Conservation (phyloP, 1,284 basidiomycete genomes). For the Ustilago xerochloae region DNA sequence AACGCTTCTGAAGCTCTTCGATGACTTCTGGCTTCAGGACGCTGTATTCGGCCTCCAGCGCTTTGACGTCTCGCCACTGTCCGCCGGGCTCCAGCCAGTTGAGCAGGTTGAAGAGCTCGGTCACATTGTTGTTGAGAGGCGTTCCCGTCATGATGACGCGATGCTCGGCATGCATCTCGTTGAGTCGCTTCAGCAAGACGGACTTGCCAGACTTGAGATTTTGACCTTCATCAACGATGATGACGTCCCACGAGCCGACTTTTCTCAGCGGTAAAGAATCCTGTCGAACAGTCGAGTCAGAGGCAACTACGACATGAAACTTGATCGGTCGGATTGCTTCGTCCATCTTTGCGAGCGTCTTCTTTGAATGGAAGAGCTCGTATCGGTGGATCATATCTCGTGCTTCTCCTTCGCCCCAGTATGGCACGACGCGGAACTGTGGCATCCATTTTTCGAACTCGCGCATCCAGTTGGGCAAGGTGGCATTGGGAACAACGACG, state of each 20-base stretch:
- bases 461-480: conserved; percentile 81
- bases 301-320: conserved; percentile 55
- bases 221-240: conserved; percentile 94
- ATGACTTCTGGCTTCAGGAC: conserved; percentile 60
- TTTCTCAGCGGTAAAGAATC: conserved; percentile 72
- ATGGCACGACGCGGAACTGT: conserved; percentile 79
- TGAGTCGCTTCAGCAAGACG: conserved; percentile 83
- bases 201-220: conserved; percentile 74
- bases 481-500: conserved; percentile 93
- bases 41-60: conserved; percentile 46
- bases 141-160: conserved; percentile 93
- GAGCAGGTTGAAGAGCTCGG: conserved; percentile 73
- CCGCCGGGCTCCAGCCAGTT: conserved; percentile 50
- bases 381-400: conserved; percentile 83
- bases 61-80: conserved; percentile 51
- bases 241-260: conserved; percentile 87
- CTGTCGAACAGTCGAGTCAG: conserved; percentile 37
- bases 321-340: conserved; percentile 55
- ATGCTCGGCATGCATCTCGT: conserved; percentile 81
- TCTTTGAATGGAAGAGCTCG: conserved; percentile 78
- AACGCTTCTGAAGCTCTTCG: conserved; percentile 78
- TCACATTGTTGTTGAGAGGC: conserved; percentile 94
- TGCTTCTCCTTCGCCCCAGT: conserved; percentile 74
- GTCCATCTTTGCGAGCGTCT: conserved; percentile 45
- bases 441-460: conserved; percentile 92